These are phyloP conservation scores for Peniophora sp. DNA, from an alignment of 1,284 basidiomycete genomes.

Conservation along the genomic window DNA sequence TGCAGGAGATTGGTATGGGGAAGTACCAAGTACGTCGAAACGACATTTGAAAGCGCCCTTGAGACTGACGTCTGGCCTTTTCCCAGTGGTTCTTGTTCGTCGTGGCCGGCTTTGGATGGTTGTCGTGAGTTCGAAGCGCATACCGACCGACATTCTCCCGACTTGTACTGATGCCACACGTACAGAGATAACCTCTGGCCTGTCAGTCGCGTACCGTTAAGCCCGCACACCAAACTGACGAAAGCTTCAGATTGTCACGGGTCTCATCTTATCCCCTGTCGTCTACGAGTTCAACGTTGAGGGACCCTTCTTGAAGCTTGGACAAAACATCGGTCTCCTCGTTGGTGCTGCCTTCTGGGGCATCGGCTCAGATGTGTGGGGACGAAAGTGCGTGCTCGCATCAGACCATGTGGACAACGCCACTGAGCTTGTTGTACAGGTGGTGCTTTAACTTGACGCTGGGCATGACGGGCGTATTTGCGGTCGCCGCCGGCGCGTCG, in stretches of 20 bases:
- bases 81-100: conserved; percentile 33
- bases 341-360: conserved; percentile 62
- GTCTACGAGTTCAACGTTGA: conserved; percentile 46
- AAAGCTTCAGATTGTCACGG: conserved; percentile 37
- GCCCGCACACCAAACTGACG: background rate
- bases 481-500: conserved; percentile 50
- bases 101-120: conserved; percentile 61
- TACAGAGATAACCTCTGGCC: conserved; percentile 59
- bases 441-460: conserved; percentile 73
- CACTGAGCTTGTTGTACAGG: conserved; percentile 20
- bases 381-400: conserved; percentile 31
- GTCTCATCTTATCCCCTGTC: conserved; percentile 48
- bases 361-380: conserved; percentile 54
- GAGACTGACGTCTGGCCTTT: background rate
- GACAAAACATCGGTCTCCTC: conserved; percentile 52
- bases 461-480: conserved; percentile 64
- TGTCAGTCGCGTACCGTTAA: conserved; percentile 23
- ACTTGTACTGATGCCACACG: conserved; percentile 5
- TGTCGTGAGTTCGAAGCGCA: conserved; percentile 39
- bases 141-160: background rate
- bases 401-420: background rate
- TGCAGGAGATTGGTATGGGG: conserved; percentile 70
- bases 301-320: conserved; percentile 47
- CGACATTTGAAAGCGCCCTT: background rate
- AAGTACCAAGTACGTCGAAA: conserved; percentile 48